Conservation (phyloP, 805 yeast genomes). For the Hanseniaspora singularis region DNA sequence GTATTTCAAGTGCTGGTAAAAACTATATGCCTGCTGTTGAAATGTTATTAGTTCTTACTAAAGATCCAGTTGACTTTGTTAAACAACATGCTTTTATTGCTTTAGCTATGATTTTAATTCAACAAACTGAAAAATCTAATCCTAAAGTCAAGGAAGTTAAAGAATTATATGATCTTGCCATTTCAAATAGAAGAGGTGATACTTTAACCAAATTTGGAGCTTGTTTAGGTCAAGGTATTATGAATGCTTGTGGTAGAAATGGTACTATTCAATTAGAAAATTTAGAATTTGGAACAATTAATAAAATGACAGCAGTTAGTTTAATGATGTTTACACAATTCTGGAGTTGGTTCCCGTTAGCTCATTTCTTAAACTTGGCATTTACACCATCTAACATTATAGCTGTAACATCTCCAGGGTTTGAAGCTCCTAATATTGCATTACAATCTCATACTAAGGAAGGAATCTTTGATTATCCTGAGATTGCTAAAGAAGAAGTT, state of each 20-base stretch:
- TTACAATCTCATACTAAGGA: conserved; percentile 72
- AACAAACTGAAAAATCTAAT: conserved; percentile 69
- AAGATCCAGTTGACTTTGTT: conserved; percentile 92
- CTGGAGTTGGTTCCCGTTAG: conserved; percentile 98
- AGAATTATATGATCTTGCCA: conserved; percentile 61
- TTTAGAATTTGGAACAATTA: conserved; percentile 75
- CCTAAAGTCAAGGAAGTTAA: conserved; percentile 72
- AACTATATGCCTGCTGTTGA: conserved; percentile 80
- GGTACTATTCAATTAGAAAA: conserved; percentile 89
- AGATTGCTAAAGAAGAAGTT: conserved; percentile 65
- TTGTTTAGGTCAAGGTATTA: conserved; percentile 89
- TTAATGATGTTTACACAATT: conserved; percentile 79
- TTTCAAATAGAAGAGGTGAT: conserved; percentile 83
- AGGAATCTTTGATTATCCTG: conserved; percentile 77
- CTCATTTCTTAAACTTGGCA: conserved; percentile 84
- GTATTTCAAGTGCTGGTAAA: conserved; percentile 94
- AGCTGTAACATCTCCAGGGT: conserved; percentile 66
- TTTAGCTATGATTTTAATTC: conserved; percentile 77
- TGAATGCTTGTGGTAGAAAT: conserved; percentile 97
- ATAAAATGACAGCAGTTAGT: conserved; percentile 86
- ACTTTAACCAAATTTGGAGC: conserved; percentile 97
- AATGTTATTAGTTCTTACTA: conserved; percentile 80
- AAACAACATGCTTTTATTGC: conserved; percentile 96
- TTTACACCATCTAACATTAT: conserved; percentile 85
- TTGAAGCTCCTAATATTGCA: conserved; percentile 74